Conservation (phyloP, 2,329 filamentous ascomycete species). For the Cladosporium cucumerinum region DNA sequence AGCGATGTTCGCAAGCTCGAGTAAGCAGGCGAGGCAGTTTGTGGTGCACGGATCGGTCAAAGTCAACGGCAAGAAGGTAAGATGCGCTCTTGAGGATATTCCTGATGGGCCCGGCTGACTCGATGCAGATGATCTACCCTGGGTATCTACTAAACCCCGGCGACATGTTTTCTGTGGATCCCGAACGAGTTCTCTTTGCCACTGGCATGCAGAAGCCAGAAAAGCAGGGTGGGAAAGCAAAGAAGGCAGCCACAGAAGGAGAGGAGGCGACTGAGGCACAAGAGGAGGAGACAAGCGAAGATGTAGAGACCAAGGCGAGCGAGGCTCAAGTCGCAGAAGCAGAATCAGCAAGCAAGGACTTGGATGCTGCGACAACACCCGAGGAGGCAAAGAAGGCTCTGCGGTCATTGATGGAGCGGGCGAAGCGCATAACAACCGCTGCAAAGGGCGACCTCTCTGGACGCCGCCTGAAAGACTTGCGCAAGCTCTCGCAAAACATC, state of each 20-base stretch:
- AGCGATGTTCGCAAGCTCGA: slow-evolving; percentile 88
- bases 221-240: slow-evolving; percentile 26
- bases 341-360: slow-evolving; percentile 15
- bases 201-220: slow-evolving; percentile 62
- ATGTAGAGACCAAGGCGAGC: slow-evolving; percentile 18
- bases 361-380: slow-evolving; percentile 12
- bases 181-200: slow-evolving; percentile 81
- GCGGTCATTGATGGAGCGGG: slow-evolving; percentile 53
- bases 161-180: slow-evolving; percentile 95
- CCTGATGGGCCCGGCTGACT: slow-evolving; percentile 1
- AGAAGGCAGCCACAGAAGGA: slow-evolving; percentile 20
- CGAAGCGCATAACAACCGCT: slow-evolving; percentile 58
- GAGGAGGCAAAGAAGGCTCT: slow-evolving; percentile 45
- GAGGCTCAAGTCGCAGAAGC: slow-evolving; percentile 20
- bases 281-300: slow-evolving; percentile 24
- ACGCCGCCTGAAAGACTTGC: slow-evolving; percentile 72
- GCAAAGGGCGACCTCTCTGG: slow-evolving; percentile 54
- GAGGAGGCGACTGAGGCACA: slow-evolving; percentile 24
- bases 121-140: slow-evolving; percentile 80
- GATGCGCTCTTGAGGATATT: slow-evolving; percentile 19
- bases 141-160: slow-evolving; percentile 94
- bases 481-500: slow-evolving; percentile 65
- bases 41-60: slow-evolving; percentile 89
- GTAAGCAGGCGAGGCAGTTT: slow-evolving; percentile 89
- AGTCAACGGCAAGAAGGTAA: slow-evolving; percentile 93